Conservation (phyloP, 2,329 filamentous ascomycete genomes). For the Cercospora berteroae region DNA sequence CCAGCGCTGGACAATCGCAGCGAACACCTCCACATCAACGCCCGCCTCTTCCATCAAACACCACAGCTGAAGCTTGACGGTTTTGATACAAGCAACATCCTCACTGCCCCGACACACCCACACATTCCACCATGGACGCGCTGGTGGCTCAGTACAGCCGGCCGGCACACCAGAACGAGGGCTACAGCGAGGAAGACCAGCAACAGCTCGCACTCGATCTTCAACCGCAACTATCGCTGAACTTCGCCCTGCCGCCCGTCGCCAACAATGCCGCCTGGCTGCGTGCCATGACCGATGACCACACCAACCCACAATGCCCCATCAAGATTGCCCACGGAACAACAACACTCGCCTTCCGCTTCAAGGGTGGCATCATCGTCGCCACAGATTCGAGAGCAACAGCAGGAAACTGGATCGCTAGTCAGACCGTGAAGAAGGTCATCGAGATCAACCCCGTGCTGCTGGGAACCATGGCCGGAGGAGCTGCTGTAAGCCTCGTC, state of each 20-base stretch:
- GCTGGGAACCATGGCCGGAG: conserved; percentile 96
- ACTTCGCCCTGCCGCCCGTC: conserved; percentile 92
- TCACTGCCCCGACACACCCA: not conserved
- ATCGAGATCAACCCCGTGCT: conserved; percentile 96
- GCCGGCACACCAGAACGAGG: conserved; percentile 71
- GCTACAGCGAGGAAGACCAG: conserved; percentile 59
- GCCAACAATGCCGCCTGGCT: conserved; percentile 91
- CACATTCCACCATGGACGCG: conserved; percentile 68
- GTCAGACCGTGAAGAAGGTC: conserved; percentile 99
- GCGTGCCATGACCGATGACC: conserved; percentile 94
- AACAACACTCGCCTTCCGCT: conserved; percentile 95
- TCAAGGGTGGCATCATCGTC: conserved; percentile 97
- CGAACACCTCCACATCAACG: conserved; percentile 9
- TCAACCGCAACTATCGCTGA: conserved; percentile 76
- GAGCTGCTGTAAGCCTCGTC: conserved; percentile 70
- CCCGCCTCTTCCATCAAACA: not conserved
- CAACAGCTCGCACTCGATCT: conserved; percentile 69
- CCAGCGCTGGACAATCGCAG: not conserved
- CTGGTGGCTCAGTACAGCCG: conserved; percentile 90
- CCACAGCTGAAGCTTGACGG: not conserved
- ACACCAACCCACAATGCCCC: conserved; percentile 91
- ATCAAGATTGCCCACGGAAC: conserved; percentile 99
- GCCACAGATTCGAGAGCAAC: conserved; percentile 96
- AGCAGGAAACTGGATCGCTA: conserved; percentile 98
- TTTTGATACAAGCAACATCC: not conserved